A percentile compares a stretch with the other conserved stretches of the same genome.
phyloP scores from a whole-genome alignment of 2,329 filamentous ascomycete genomes.

The Zymoseptoria pseudotritici region DNA sequence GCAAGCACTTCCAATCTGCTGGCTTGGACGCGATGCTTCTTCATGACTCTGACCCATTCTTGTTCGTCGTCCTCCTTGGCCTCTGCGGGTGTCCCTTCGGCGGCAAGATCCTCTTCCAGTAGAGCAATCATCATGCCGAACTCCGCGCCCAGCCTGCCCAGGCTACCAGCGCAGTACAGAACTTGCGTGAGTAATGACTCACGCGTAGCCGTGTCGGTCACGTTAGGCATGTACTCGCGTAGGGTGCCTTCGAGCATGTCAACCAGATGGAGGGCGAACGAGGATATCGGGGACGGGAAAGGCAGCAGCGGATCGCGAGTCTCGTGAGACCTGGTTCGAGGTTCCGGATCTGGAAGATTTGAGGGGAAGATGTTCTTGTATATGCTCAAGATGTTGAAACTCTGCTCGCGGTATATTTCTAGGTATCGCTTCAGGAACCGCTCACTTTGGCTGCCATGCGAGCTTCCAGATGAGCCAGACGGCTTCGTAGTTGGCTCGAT shows the following conservation, averaged over 20 bases:
- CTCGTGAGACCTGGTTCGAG: background rate
- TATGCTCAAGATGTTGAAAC: slow-evolving; percentile 90
- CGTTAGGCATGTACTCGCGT: slow-evolving; percentile 67
- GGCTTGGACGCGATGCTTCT: slow-evolving; percentile 77
- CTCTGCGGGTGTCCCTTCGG: slow-evolving; percentile 42
- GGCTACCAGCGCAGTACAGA: slow-evolving; percentile 82
- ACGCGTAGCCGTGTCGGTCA: slow-evolving; percentile 69
- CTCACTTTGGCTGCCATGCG: slow-evolving; percentile 88
- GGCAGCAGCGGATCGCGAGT: slow-evolving; percentile 38
- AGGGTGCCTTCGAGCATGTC: slow-evolving; percentile 73
- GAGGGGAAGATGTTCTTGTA: slow-evolving; percentile 81
- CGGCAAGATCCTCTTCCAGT: slow-evolving; percentile 39
- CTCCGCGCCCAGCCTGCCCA: slow-evolving; percentile 83
- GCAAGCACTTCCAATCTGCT: slow-evolving; percentile 41
- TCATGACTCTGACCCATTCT: slow-evolving; percentile 85
- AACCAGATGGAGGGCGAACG: slow-evolving; percentile 77
- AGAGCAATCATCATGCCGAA: slow-evolving; percentile 80
- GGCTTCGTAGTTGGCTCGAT: slow-evolving; percentile 30
- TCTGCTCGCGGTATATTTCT: slow-evolving; percentile 95
- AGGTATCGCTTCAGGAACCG: slow-evolving; percentile 91
- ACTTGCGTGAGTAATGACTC: slow-evolving; percentile 90
- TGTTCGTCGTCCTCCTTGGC: slow-evolving; percentile 55
- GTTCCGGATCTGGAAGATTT: slow-evolving; percentile 35
- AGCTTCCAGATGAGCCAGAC: slow-evolving; percentile 27
- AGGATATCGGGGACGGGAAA: slow-evolving; percentile 68